Conservation (phyloP, 176 grass and related monocot genomes). For the Oryza nivara region DNA sequence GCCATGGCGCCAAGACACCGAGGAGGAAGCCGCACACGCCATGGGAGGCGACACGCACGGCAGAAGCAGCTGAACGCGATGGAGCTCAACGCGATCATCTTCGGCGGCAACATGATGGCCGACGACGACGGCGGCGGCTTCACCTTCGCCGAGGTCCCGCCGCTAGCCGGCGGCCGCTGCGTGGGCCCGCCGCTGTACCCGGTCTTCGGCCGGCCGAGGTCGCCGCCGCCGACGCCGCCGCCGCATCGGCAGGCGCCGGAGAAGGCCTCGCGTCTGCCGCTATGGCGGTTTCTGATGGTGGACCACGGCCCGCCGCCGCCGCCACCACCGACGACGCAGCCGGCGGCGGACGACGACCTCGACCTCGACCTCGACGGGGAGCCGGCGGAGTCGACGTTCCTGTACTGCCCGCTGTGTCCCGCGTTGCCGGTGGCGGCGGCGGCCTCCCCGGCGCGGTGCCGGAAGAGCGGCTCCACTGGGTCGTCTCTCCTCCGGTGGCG, state of each 20-base stretch:
- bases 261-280: slow-evolving; percentile 43
- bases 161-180: neutral
- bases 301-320: slow-evolving; percentile 32
- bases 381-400: slow-evolving; percentile 43
- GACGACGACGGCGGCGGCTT: slow-evolving; percentile 18
- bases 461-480: slow-evolving; percentile 83
- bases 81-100: neutral
- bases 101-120: neutral
- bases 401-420: slow-evolving; percentile 48
- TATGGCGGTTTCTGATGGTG: slow-evolving; percentile 47
- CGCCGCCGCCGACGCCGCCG: slow-evolving; percentile 53
- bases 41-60: neutral
- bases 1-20: neutral
- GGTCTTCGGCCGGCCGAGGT: slow-evolving; percentile 58
- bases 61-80: neutral
- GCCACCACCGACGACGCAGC: neutral
- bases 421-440: slow-evolving; percentile 11
- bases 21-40: neutral
- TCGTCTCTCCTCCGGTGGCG: slow-evolving; percentile 75
- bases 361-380: slow-evolving; percentile 31
- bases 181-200: slow-evolving; percentile 54
- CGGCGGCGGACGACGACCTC: neutral
- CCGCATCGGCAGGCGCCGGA: slow-evolving; percentile 16
- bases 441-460: slow-evolving; percentile 48
- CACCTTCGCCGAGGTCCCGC: slow-evolving; percentile 47